Conservation (phyloP, 768 basidiomycete species). For the Sarcomyxa edulis region DNA sequence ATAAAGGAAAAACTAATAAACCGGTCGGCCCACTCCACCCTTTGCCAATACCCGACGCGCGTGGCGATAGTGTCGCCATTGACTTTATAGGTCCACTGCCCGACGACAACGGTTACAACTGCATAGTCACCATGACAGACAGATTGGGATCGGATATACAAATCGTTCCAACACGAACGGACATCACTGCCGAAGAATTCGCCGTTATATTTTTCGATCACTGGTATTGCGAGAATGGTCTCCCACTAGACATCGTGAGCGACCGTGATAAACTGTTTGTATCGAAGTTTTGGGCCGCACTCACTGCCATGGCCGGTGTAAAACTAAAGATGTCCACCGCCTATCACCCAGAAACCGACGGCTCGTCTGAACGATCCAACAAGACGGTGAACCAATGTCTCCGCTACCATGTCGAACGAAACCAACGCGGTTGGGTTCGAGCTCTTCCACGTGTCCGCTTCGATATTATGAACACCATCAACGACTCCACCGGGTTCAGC, state of each 20-base stretch:
- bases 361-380: slow-evolving; percentile 22
- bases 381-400: slow-evolving; percentile 20
- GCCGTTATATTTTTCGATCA: slow-evolving; percentile 21
- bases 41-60: slow-evolving; percentile 18
- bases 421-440: slow-evolving; percentile 24
- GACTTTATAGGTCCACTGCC: slow-evolving; percentile 28
- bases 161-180: slow-evolving; percentile 6
- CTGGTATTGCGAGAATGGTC: slow-evolving; percentile 30
- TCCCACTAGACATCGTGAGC: slow-evolving; percentile 23
- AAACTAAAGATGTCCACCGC: slow-evolving; percentile 24
- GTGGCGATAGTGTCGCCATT: slow-evolving; percentile 15
- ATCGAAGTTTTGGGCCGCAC: slow-evolving; percentile 22
- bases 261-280: slow-evolving; percentile 25
- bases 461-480: slow-evolving; percentile 22
- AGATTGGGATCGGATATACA: slow-evolving; percentile 16
- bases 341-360: slow-evolving; percentile 31
- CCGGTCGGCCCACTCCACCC: slow-evolving; percentile 21
- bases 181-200: slow-evolving; percentile 12
- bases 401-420: slow-evolving; percentile 16
- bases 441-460: slow-evolving; percentile 19
- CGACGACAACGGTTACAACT: slow-evolving; percentile 19
- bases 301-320: slow-evolving; percentile 14
- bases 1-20: slow-evolving; percentile 21
- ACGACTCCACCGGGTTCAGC: slow-evolving; percentile 21
- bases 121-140: slow-evolving; percentile 20